These are phyloP conservation scores for Jackrogersella multiformis DNA, from an alignment of 495 filamentous ascomycete species.

Conservation along the genomic window DNA sequence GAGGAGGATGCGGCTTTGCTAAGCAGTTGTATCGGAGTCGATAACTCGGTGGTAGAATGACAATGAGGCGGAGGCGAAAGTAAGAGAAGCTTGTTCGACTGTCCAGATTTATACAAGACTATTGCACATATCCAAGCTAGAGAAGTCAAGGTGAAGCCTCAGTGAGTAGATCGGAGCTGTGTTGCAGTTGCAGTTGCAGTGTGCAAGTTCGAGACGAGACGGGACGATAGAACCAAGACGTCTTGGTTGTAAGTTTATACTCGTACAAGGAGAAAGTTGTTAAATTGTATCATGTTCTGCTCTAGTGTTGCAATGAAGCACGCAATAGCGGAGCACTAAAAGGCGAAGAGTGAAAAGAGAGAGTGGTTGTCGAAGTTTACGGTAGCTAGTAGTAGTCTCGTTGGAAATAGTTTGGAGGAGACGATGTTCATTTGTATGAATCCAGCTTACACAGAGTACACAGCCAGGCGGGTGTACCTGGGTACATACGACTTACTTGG, in stretches of 20 bases:
- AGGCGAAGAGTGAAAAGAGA: slow-evolving; percentile 4
- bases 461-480: slow-evolving; percentile 41
- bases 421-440: slow-evolving; percentile 51
- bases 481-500: slow-evolving; percentile 39
- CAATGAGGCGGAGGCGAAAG: not conserved
- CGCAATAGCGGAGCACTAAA: slow-evolving; percentile 39
- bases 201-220: slow-evolving; percentile 13
- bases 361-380: slow-evolving; percentile 33
- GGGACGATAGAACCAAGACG: slow-evolving; percentile 20
- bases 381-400: slow-evolving; percentile 38
- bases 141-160: slow-evolving; percentile 14
- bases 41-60: slow-evolving; percentile 6
- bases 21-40: slow-evolving; percentile 19
- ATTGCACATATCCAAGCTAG: slow-evolving; percentile 18
- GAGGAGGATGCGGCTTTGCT: slow-evolving; percentile 2
- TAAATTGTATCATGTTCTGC: slow-evolving; percentile 41
- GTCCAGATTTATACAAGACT: slow-evolving; percentile 28
- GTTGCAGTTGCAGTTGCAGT: slow-evolving; percentile 8
- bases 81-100: slow-evolving; percentile 13
- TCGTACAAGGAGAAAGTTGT: slow-evolving; percentile 30
- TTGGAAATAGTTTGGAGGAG: slow-evolving; percentile 44
- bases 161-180: slow-evolving; percentile 27
- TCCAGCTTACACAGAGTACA: slow-evolving; percentile 39
- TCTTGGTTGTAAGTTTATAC: slow-evolving; percentile 27
- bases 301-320: slow-evolving; percentile 39